Evolutionary conservation across 371 early-diverging fungal species (phyloP), one percentile per base, ranked within the genome.

Genomic region (Gilbertella persicaria): DNA sequence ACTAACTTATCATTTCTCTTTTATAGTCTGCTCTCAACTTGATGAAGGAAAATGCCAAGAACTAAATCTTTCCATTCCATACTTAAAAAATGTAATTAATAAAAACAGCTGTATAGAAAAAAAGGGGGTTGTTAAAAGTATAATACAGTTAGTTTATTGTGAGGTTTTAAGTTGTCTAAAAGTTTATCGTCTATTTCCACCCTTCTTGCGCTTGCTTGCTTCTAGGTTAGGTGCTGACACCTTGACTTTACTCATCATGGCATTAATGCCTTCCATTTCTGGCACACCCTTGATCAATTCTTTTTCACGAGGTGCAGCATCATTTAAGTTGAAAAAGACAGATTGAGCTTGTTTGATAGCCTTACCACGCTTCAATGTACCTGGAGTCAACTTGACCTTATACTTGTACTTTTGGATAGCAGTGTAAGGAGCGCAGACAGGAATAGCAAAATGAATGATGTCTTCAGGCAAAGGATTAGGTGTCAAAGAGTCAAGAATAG

Each of bases 331-430:
- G 20, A 84, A 45, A 55, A 86, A 78, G 24, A 88, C 71, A 28
- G 79, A 68, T 41, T 64, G 64, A 1, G 70, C 71, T 60, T 76
- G 79, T 21, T 76, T 74, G 29, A 77, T 45, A 17, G 73, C 75
- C 77, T 97, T 97, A 49, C 99, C 99, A 75, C 95, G 95, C 68
- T 99, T 99, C 60, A 92, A 69, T 13, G 86, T 69, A n/a, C 99
- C 99, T 4, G 99, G 99, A 0, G 88, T 78, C 38, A 99, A 72
- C 69, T 98, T 98, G 23, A 96, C 92, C 70, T 92, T 94, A 75
- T 93, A 99, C 72, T 95, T 96, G 84, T 89, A 97, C 49, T 87
- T 85, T 21, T 88, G 85, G 14, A 99, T 70, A 1, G 93, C 80
- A 4, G 71, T 62, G 71, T 95, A 99, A 0, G 99, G 99, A 4